phyloP scores from a whole-genome alignment of 169 alveolate genomes.

The Plasmodium malariae region DNA sequence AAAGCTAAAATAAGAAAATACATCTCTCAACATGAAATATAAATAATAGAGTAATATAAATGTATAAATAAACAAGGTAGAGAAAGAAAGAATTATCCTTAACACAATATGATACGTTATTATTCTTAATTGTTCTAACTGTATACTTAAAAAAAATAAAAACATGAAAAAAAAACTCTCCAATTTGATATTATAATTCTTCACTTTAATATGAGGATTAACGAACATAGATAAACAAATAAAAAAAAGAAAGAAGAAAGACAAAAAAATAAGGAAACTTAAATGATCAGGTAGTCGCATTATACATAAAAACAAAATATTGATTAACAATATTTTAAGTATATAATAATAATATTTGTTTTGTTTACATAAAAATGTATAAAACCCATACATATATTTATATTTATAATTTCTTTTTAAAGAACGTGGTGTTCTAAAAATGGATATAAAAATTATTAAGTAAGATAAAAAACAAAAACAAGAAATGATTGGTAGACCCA shows the following conservation, averaged over 20 bases:
- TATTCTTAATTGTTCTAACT: constrained; percentile 68
- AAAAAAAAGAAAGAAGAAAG: constrained; percentile 57
- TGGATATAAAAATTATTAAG: constrained; percentile 25
- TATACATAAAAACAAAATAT: constrained; percentile 50
- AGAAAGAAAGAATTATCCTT: constrained; percentile 32
- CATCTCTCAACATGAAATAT: constrained; percentile 71
- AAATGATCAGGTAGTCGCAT: constrained; percentile 43
- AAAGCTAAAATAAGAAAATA: constrained; percentile 25
- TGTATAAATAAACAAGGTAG: constrained; percentile 52
- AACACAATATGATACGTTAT: constrained; percentile 57
- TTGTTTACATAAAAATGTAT: constrained; percentile 64
- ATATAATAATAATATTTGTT: constrained; percentile 43
- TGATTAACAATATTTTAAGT: constrained; percentile 29
- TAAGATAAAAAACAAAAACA: constrained; percentile 28
- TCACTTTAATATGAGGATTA: constrained; percentile 40
- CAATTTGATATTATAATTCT: constrained; percentile 9
- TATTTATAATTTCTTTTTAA: constrained; percentile 21
- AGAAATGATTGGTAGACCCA: constrained; percentile 20
- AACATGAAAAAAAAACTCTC: constrained; percentile 67
- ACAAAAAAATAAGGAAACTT: constrained; percentile 29
- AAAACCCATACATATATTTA: constrained; percentile 54
- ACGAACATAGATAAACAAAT: constrained; percentile 42
- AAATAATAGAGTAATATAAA: constrained; percentile 62
- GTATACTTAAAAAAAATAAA: constrained; percentile 74
- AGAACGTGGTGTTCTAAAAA: constrained; percentile 5